Evolutionary conservation across 208 protist genomes (phyloP).

Genomic region (Wallacemonas collosoma): DNA sequence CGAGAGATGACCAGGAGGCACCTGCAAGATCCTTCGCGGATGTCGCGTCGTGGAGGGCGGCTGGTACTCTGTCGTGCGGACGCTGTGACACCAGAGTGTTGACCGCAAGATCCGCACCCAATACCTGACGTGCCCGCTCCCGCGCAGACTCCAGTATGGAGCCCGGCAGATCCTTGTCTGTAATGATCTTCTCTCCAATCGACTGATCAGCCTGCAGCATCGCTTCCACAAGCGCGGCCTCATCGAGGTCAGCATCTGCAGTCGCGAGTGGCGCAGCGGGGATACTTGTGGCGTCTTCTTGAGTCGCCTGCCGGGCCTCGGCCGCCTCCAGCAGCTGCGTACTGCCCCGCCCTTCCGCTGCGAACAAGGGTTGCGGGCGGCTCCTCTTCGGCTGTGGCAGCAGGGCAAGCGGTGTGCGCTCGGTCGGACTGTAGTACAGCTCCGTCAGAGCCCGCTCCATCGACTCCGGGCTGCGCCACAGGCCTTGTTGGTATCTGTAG

Average conservation of each 20-base stretch:
- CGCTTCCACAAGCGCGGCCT: constrained; percentile 15
- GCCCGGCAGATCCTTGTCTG: constrained; percentile 46
- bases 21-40: constrained; percentile 47
- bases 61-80: not conserved
- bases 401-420: constrained; percentile 60
- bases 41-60: constrained; percentile 4
- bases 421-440: constrained; percentile 59
- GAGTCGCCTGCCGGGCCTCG: not conserved
- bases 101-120: constrained; percentile 44
- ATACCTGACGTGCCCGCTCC: constrained; percentile 38
- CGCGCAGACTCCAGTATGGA: constrained; percentile 57
- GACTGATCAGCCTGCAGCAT: constrained; percentile 29
- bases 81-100: constrained; percentile 20
- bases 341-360: constrained; percentile 51
- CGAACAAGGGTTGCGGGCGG: constrained; percentile 27
- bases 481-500: constrained; percentile 80
- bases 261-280: not conserved
- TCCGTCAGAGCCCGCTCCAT: constrained; percentile 67
- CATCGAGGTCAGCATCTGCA: not conserved
- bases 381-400: constrained; percentile 38
- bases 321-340: constrained; percentile 48
- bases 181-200: constrained; percentile 60
- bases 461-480: constrained; percentile 72
- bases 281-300: not conserved
- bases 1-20: constrained; percentile 48